Percentiles rank a stretch among this genome's conserved stretches.
Evolutionary conservation across 2,329 filamentous ascomycete genomes (phyloP).

Genomic region (Tolypocladium paradoxum): DNA sequence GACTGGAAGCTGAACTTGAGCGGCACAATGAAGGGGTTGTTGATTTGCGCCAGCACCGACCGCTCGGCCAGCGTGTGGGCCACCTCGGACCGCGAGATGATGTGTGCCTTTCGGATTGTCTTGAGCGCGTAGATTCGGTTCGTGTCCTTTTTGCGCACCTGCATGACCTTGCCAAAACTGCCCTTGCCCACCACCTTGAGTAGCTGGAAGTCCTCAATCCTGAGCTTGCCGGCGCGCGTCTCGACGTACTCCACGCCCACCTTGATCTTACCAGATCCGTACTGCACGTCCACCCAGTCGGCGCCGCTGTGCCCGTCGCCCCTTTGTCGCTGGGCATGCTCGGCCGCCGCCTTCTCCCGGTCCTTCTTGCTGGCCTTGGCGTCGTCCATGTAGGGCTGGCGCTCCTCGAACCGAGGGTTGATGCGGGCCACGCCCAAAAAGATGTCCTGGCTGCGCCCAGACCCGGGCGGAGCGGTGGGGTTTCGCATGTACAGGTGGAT

Average conservation of each 20-base stretch:
- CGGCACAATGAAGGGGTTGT: slow-evolving; percentile 98
- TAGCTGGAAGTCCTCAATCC: slow-evolving; percentile 93
- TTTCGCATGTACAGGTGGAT: slow-evolving; percentile 94
- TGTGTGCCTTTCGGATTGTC: slow-evolving; percentile 98
- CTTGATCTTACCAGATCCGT: slow-evolving; percentile 79
- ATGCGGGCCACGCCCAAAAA: slow-evolving; percentile 87
- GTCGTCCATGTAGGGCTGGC: slow-evolving; percentile 60
- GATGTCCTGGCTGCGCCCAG: slow-evolving; percentile 88
- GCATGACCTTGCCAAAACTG: slow-evolving; percentile 98
- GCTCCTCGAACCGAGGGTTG: slow-evolving; percentile 85
- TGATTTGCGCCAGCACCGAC: slow-evolving; percentile 98
- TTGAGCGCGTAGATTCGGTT: slow-evolving; percentile 96
- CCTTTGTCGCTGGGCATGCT: slow-evolving; percentile 45
- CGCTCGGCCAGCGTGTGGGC: slow-evolving; percentile 92
- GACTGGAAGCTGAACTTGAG: slow-evolving; percentile 99
- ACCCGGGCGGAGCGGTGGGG: slow-evolving; percentile 72
- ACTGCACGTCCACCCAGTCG: slow-evolving; percentile 85
- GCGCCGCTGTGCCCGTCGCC: slow-evolving; percentile 56
- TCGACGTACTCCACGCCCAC: slow-evolving; percentile 93
- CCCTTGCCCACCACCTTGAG: slow-evolving; percentile 97
- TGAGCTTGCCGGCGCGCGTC: slow-evolving; percentile 78
- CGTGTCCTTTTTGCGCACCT: slow-evolving; percentile 96
- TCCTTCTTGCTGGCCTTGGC: slow-evolving; percentile 80
- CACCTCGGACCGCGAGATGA: slow-evolving; percentile 96
- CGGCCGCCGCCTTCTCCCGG: slow-evolving; percentile 62